Evolutionary conservation across 2,329 filamentous ascomycete genomes (phyloP).

Genomic region (Pestalotiopsis sp.): DNA sequence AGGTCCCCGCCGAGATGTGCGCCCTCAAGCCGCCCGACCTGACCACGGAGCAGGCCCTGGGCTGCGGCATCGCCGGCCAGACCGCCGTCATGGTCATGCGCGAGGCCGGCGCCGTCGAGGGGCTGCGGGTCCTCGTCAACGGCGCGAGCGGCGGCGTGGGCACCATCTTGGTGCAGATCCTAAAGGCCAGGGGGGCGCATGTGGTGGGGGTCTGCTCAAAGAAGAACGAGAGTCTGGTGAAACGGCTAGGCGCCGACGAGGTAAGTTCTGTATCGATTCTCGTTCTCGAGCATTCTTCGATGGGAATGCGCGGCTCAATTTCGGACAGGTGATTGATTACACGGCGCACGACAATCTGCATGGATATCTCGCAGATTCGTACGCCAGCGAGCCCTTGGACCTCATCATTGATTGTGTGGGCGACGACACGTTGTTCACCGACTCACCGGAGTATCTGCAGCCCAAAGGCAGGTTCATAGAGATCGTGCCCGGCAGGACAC

Average conservation of each 20-base stretch:
- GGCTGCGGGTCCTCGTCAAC: slow-evolving; percentile 14
- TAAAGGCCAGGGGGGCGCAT: slow-evolving; percentile 10
- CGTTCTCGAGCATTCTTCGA: neutral
- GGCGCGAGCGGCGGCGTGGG: slow-evolving; percentile 18
- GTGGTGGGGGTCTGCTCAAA: slow-evolving; percentile 15
- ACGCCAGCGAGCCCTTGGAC: slow-evolving; percentile 2
- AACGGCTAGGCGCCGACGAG: slow-evolving; percentile 12
- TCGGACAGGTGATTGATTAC: slow-evolving; percentile 16
- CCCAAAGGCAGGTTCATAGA: slow-evolving; percentile 25
- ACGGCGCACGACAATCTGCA: slow-evolving; percentile 13
- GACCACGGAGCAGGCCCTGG: slow-evolving; percentile 1
- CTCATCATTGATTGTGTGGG: slow-evolving; percentile 17
- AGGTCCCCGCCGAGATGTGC: slow-evolving; percentile 12
- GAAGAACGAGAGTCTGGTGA: slow-evolving; percentile 11
- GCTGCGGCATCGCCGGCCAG: slow-evolving; percentile 14
- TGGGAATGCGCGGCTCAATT: neutral
- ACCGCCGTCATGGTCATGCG: slow-evolving; percentile 14
- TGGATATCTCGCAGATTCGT: neutral
- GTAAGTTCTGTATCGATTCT: neutral
- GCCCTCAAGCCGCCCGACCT: slow-evolving; percentile 7
- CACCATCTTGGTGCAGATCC: slow-evolving; percentile 15
- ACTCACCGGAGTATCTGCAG: slow-evolving; percentile 9
- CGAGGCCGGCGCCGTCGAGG: slow-evolving; percentile 3
- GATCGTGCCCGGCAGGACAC: slow-evolving; percentile 34
- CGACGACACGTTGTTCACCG: slow-evolving; percentile 10